phyloP scores from a whole-genome alignment of 2,329 filamentous ascomycete species.

The Beauveria sp. region DNA sequence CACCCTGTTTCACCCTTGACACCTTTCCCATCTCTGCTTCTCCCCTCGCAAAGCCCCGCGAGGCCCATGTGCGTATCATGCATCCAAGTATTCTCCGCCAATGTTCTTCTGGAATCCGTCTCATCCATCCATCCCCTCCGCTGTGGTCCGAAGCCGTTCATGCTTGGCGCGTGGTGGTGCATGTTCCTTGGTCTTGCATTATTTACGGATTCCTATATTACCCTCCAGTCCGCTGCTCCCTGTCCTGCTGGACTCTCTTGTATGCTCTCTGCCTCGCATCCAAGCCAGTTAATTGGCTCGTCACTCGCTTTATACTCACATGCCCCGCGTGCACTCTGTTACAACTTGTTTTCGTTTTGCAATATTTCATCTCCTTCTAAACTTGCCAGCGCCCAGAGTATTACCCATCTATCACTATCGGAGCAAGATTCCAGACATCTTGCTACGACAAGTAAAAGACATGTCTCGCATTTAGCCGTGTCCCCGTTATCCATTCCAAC shows the following conservation, averaged over 20 bases:
- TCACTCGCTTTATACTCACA: background rate
- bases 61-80: conserved; percentile 4
- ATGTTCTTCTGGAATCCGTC: background rate
- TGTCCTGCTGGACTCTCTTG: background rate
- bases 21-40: background rate
- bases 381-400: background rate
- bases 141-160: background rate
- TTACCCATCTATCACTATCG: background rate
- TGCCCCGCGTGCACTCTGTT: background rate
- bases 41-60: background rate
- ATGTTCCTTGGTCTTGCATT: conserved; percentile 3
- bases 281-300: conserved; percentile 8
- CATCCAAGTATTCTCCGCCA: conserved; percentile 2
- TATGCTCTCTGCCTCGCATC: background rate
- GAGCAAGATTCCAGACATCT: conserved; percentile 5
- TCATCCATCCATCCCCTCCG: background rate
- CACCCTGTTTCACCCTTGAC: conserved; percentile 10
- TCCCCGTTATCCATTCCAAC: conserved; percentile 3
- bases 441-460: conserved; percentile 1
- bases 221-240: background rate
- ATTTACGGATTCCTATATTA: background rate
- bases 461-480: conserved; percentile 5
- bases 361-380: background rate
- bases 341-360: background rate
- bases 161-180: background rate